Conservation (phyloP, 1,284 basidiomycete genomes). For the Pascua sp. region DNA sequence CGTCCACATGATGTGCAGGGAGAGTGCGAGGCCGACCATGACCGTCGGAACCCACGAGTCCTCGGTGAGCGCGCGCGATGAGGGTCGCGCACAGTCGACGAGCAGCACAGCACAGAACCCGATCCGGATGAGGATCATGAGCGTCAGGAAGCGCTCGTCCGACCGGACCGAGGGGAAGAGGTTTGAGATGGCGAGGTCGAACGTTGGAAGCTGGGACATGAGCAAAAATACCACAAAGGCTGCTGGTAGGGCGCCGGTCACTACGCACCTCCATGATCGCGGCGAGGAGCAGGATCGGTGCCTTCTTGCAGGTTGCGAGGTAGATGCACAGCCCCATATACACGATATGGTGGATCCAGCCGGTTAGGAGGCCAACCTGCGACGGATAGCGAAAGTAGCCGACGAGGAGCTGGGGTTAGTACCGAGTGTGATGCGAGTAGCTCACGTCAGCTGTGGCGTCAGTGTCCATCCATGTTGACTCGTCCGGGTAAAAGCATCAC, state of each 20-base stretch:
- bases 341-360: constrained; percentile 61
- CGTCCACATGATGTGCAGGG: constrained; percentile 60
- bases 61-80: constrained; percentile 36
- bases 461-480: neutral
- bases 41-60: constrained; percentile 51
- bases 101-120: constrained; percentile 53
- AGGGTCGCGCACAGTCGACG: constrained; percentile 44
- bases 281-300: constrained; percentile 55
- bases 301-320: constrained; percentile 49
- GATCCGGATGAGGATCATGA: constrained; percentile 60
- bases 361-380: constrained; percentile 56
- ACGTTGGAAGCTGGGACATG: constrained; percentile 55
- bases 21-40: constrained; percentile 53
- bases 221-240: neutral
- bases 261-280: constrained; percentile 55
- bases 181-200: constrained; percentile 56
- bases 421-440: neutral
- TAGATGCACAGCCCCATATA: constrained; percentile 57
- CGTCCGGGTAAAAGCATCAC: neutral
- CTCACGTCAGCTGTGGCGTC: constrained; percentile 30
- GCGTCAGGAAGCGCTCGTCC: constrained; percentile 56
- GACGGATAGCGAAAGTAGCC: constrained; percentile 37
- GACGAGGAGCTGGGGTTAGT: constrained; percentile 30
- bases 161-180: constrained; percentile 54
- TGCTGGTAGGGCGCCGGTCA: too few relatives aligned